These are phyloP conservation scores for Fabrea salina DNA, from an alignment of 169 alveolate species.

Conservation along the genomic window DNA sequence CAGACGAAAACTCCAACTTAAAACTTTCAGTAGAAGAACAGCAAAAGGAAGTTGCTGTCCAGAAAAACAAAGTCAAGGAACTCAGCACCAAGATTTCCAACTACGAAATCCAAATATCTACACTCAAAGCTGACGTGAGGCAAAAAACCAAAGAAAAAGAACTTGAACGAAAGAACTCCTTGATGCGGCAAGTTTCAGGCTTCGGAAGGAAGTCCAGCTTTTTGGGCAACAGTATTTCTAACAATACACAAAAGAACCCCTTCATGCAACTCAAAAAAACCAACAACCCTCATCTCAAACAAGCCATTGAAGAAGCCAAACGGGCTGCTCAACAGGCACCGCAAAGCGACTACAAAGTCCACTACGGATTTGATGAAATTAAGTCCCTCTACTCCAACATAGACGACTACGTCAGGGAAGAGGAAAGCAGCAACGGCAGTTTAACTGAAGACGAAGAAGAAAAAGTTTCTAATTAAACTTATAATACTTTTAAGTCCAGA, in stretches of 20 bases:
- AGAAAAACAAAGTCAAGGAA: background rate
- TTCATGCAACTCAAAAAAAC: slow-evolving; percentile 13
- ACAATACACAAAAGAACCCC: background rate
- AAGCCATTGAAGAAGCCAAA: background rate
- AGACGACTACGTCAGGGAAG: too few relatives aligned
- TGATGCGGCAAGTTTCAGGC: background rate
- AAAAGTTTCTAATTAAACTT: too few relatives aligned
- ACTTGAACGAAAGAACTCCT: background rate
- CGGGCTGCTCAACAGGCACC: background rate
- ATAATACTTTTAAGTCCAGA: too few relatives aligned
- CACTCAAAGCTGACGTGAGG: background rate
- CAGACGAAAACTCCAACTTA: too few relatives aligned
- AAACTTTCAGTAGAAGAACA: too few relatives aligned
- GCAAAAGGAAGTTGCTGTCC: background rate
- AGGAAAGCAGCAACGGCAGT: too few relatives aligned
- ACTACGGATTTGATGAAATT: background rate
- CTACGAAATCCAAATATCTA: background rate
- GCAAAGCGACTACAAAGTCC: background rate
- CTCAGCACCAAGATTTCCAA: background rate
- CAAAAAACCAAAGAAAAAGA: background rate
- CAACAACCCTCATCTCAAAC: background rate
- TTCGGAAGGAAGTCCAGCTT: background rate
- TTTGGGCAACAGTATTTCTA: background rate
- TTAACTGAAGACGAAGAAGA: too few relatives aligned
- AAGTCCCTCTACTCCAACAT: background rate